These are phyloP conservation scores for Lactarius trivialis DNA, from an alignment of 768 basidiomycete genomes.

Conservation along the genomic window DNA sequence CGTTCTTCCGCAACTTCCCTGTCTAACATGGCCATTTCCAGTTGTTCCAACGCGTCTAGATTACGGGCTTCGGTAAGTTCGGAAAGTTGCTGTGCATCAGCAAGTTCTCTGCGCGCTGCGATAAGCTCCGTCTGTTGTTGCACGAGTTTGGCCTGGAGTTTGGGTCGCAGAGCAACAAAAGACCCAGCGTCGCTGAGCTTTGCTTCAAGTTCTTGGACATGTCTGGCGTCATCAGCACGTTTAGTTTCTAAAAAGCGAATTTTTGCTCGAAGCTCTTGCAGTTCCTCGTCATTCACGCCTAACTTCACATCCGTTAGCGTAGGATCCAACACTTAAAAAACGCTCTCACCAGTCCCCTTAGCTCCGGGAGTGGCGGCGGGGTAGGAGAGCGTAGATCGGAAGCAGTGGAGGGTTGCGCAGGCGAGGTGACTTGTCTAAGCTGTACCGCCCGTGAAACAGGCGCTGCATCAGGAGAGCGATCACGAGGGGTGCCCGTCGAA, in stretches of 20 bases:
- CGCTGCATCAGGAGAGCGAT: slow-evolving; percentile 29
- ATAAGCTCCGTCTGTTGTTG: slow-evolving; percentile 75
- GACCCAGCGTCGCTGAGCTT: slow-evolving; percentile 80
- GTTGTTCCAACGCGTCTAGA: slow-evolving; percentile 76
- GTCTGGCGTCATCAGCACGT: slow-evolving; percentile 79
- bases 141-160: slow-evolving; percentile 83
- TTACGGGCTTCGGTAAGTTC: slow-evolving; percentile 63
- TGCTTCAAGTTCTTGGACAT: slow-evolving; percentile 76
- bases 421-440: slow-evolving; percentile 35
- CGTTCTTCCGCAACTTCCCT: slow-evolving; percentile 96
- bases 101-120: slow-evolving; percentile 64
- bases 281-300: slow-evolving; percentile 44
- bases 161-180: slow-evolving; percentile 79
- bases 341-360: neutral
- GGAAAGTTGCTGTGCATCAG: slow-evolving; percentile 70
- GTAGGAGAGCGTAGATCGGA: slow-evolving; percentile 4
- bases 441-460: slow-evolving; percentile 17
- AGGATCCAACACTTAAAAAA: neutral
- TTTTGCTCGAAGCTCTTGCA: slow-evolving; percentile 78
- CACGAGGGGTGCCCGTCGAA: slow-evolving; percentile 29
- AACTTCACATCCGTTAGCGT: neutral
- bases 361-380: slow-evolving; percentile 6
- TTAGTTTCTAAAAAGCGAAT: slow-evolving; percentile 81
- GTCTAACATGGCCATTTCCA: slow-evolving; percentile 94
- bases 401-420: slow-evolving; percentile 11